These are phyloP conservation scores for Citrullus mucosospermus DNA, from an alignment of 306 rosid species.

Conservation along the genomic window DNA sequence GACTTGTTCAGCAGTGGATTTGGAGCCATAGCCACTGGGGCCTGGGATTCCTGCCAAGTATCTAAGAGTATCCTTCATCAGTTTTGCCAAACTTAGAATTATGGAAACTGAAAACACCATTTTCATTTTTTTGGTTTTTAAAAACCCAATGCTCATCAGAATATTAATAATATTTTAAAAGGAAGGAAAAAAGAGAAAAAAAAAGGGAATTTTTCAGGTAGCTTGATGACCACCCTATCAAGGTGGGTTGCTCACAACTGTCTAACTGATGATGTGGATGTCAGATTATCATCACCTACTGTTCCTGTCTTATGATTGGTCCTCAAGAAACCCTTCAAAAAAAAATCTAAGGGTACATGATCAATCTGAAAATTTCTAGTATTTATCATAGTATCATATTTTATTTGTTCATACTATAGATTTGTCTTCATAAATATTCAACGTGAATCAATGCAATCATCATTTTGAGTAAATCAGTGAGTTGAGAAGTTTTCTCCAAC, in stretches of 20 bases:
- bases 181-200: background rate
- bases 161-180: background rate
- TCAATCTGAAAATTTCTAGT: too few species aligned
- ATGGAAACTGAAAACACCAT: background rate
- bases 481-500: too few species aligned
- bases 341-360: too few species aligned
- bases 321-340: background rate
- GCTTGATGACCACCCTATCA: conserved; percentile 7
- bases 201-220: background rate
- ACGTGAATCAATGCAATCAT: too few species aligned
- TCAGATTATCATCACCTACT: background rate
- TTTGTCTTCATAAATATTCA: too few species aligned
- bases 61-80: conserved; percentile 68
- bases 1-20: conserved; percentile 87
- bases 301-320: background rate
- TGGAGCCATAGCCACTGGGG: conserved; percentile 95
- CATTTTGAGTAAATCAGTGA: too few species aligned
- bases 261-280: background rate
- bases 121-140: background rate
- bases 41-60: conserved; percentile 96
- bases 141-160: background rate
- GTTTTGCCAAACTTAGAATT: conserved; percentile 2
- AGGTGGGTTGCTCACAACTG: conserved; percentile 6
- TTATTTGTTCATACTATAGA: too few species aligned
- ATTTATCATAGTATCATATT: too few species aligned